These are phyloP conservation scores for Tylopilus rubrobrunneus DNA, from an alignment of 768 basidiomycete genomes.

Conservation along the genomic window DNA sequence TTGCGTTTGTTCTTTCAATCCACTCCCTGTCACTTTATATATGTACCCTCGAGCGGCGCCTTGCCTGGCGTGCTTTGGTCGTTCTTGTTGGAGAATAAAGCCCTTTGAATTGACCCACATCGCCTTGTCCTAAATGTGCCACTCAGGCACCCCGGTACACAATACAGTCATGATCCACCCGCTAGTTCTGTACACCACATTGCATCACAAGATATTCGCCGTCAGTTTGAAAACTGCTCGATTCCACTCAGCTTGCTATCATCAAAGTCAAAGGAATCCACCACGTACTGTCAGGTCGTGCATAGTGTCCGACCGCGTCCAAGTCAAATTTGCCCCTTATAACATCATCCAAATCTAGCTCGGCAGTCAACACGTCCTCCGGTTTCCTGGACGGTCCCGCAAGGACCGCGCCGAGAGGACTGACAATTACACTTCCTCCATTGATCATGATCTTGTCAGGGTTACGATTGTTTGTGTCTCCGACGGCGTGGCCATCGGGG, in stretches of 20 bases:
- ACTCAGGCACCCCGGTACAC: not conserved
- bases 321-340: slow-evolving; percentile 58
- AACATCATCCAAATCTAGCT: slow-evolving; percentile 57
- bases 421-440: slow-evolving; percentile 59
- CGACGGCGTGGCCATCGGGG: slow-evolving; percentile 44
- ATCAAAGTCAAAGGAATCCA: not conserved
- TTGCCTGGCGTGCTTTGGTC: slow-evolving; percentile 4
- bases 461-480: slow-evolving; percentile 33
- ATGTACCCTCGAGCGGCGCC: slow-evolving; percentile 21
- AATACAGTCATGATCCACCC: not conserved
- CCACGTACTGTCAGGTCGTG: slow-evolving; percentile 50
- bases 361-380: slow-evolving; percentile 54
- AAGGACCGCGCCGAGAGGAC: slow-evolving; percentile 52
- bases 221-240: slow-evolving; percentile 29
- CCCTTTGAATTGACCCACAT: slow-evolving; percentile 8
- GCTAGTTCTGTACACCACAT: not conserved
- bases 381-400: slow-evolving; percentile 53
- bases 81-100: slow-evolving; percentile 11
- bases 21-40: slow-evolving; percentile 21
- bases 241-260: slow-evolving; percentile 5
- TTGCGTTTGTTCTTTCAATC: not conserved
- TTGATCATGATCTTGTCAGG: slow-evolving; percentile 54
- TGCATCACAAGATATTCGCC: not conserved
- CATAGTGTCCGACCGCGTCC: slow-evolving; percentile 60
- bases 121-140: slow-evolving; percentile 10